phyloP scores from a whole-genome alignment of 2,329 filamentous ascomycete genomes.

The Bertia moriformis region DNA sequence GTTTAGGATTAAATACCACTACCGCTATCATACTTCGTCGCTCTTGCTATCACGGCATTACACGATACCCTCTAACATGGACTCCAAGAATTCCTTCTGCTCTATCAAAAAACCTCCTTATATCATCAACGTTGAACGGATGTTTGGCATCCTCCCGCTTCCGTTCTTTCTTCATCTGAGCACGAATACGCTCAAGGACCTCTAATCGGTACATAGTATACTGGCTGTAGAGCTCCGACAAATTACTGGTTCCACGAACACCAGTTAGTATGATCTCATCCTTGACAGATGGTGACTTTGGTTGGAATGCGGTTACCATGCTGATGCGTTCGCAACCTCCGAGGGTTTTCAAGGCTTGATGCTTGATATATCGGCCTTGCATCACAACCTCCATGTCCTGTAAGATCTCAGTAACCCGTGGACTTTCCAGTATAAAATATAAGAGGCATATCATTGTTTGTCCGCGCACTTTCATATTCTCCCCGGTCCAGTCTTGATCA shows the following conservation, averaged over 20 bases:
- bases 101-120: conserved; percentile 16
- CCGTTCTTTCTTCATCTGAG: conserved; percentile 15
- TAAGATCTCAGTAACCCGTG: too few species aligned
- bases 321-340: conserved; percentile 47
- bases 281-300: conserved; percentile 31
- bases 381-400: conserved; percentile 50
- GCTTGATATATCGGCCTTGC: conserved; percentile 53
- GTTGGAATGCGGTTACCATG: conserved; percentile 53
- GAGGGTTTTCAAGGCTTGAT: conserved; percentile 43
- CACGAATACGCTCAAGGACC: conserved; percentile 16
- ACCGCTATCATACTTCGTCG: too few species aligned
- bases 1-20: too few species aligned
- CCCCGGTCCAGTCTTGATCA: too few species aligned
- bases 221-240: conserved; percentile 20
- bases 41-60: too few species aligned
- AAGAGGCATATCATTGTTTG: conserved; percentile 28
- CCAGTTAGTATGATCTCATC: conserved; percentile 32
- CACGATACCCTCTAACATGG: conserved; percentile 14
- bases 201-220: conserved; percentile 21
- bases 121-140: conserved; percentile 7
- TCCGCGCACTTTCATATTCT: conserved; percentile 41
- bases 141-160: conserved; percentile 8
- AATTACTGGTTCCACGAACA: conserved; percentile 18
- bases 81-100: conserved; percentile 16
- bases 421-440: neutral